A percentile compares a stretch with the other conserved stretches of the same genome.
These are phyloP conservation scores for Cordyceps militaris DNA, from an alignment of 2,329 filamentous ascomycete genomes.

Conservation along the genomic window DNA sequence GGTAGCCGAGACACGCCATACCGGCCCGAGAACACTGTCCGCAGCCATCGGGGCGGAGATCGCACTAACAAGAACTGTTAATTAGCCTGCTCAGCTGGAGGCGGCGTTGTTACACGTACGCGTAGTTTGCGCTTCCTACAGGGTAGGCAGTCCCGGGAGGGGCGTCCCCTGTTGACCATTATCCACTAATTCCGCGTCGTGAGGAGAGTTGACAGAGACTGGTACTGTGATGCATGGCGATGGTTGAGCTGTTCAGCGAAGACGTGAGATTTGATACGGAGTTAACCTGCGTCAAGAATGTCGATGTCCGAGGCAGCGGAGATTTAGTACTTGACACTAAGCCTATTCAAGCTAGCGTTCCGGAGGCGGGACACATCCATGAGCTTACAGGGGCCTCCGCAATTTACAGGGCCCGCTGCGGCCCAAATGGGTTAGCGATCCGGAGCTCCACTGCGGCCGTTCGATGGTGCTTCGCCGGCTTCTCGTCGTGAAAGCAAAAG, in stretches of 20 bases:
- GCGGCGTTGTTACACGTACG: constrained; percentile 6
- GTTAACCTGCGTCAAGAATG: neutral
- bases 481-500: neutral
- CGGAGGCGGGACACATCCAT: neutral
- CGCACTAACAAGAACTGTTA: constrained; percentile 16
- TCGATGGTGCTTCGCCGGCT: neutral
- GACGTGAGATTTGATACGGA: neutral
- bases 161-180: constrained; percentile 20
- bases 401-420: neutral
- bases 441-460: constrained; percentile 3
- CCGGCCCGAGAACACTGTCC: constrained; percentile 21
- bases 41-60: constrained; percentile 17
- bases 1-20: constrained; percentile 22
- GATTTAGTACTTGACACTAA: neutral
- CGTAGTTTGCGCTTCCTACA: constrained; percentile 21
- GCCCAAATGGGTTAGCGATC: constrained; percentile 9
- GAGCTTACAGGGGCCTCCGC: neutral
- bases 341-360: neutral
- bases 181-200: neutral
- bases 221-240: neutral
- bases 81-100: neutral
- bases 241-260: neutral
- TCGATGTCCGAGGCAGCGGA: neutral
- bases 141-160: constrained; percentile 20
- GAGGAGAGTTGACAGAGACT: neutral